Base-by-base conservation (phyloP, 2,329 filamentous ascomycete species). In the Alternaria panax region DNA sequence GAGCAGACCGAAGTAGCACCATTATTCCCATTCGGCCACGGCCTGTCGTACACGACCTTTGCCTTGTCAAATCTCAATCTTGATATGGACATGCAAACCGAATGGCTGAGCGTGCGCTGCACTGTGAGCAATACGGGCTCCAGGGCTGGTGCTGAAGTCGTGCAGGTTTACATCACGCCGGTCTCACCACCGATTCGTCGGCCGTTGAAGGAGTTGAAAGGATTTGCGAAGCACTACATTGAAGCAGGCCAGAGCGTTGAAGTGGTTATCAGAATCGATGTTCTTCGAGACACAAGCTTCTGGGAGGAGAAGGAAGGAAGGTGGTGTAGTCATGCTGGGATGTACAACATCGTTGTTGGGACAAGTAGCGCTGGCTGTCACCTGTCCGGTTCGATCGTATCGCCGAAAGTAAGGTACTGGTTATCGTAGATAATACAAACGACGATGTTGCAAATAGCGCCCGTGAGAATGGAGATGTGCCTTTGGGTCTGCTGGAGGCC, bases 11-110 rank as follows among this genome's bases (percentile, higher is more conserved):
- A 82, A 82, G 16, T 92, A 92, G 1, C 88, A 89, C 0, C 40
- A 16, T 12, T 45, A 1, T 96, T 89, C 71, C 89, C 91, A 40
- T 97, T 96, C 66, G 93, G 93, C 0, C 92, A 88, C 57, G 93
- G 93, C 0, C 83, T 96, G 2, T 91, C 88, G 52, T 96, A 94
- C 79, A 92, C 91, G 0, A 85, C 84, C 7, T 83, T 91, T 54
- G 30, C n/a, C 7, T 11, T 11, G n/a, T 38, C n/a, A n/a, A 9
- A 20, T 30, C 28, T 30, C 28, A 30, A 30, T 8, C 28, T 30
- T 30, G 34, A 36, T n/a, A 48, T 59, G 11, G 27, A 90, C 1
- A 88, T 87, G 12, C n/a, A 54, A 7, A 28, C 28, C 5, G 28
- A 46, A 20, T 16, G 20, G 16, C 70, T 80, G 75, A 1, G 67